phyloP scores from a whole-genome alignment of 345 rosid genomes.

The Iberis pinnata region DNA sequence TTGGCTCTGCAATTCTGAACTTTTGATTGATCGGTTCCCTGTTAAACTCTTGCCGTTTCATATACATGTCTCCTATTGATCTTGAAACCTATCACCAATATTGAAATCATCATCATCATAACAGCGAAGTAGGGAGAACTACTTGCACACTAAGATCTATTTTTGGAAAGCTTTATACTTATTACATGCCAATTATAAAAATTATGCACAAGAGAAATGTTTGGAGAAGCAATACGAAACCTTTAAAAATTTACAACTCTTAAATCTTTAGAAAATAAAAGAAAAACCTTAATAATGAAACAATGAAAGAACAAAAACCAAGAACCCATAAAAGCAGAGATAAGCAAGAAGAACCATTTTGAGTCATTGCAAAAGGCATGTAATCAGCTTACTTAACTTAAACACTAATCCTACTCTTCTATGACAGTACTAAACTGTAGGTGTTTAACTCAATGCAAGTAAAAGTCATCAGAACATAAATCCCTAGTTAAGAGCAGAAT shows the following conservation, averaged over 20 bases:
- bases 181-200: not conserved
- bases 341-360: not conserved
- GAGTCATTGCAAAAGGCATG: too few species aligned
- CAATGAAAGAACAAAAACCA: too few species aligned
- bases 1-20: slow-evolving; percentile 78
- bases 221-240: not conserved
- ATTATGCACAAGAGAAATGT: not conserved
- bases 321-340: not conserved
- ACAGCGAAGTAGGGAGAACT: too few species aligned
- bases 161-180: not conserved
- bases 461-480: not conserved
- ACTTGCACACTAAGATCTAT: too few species aligned
- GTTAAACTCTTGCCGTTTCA: slow-evolving; percentile 66
- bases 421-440: not conserved
- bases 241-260: not conserved
- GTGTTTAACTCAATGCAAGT: not conserved
- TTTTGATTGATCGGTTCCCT: slow-evolving; percentile 53
- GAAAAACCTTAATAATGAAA: too few species aligned
- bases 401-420: not conserved
- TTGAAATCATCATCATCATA: not conserved
- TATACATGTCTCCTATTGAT: slow-evolving; percentile 77
- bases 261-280: not conserved
- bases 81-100: slow-evolving; percentile 60
- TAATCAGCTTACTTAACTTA: too few species aligned
- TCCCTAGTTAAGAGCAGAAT: not conserved